Evolutionary conservation across 148 eudicot genomes (phyloP), one percentile per base, ranked within the genome.

Genomic region (Polygonum maritimum): DNA sequence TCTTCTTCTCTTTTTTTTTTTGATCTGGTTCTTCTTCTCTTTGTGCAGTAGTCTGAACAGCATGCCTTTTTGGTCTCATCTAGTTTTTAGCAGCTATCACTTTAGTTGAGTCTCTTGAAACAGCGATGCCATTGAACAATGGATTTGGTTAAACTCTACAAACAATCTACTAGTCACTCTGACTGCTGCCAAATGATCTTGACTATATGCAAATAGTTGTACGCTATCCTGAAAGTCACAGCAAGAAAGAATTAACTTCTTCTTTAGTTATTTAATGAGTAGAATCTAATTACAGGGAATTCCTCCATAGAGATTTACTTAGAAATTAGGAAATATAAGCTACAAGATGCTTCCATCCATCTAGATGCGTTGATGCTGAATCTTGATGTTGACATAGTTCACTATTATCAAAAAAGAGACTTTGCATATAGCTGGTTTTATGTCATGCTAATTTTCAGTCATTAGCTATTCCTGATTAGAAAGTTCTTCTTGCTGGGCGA

Each of bases 321-420:
- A 35, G 41, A 19, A 67, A 15, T 1, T 67, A 35, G 22, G 41
- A 67, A 15, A 67, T 67, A 36, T 67, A 67, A 36, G 71, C 45
- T 67, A 35, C 41, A 36, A 15, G 33, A 63, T 63, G 69, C 40
- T 63, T 63, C 4, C 33, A 45, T 38, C 71, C 45, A 67, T 15
- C 15, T 67, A 14, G 71, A 67, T 67, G 71, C 71, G 4, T 5
- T 16, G 7, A 67, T 36, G 21, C 45, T 67, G 45, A 36, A 63
- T 75, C 65, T 67, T 77, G 35, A 75, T 11, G 69, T 60, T 35
- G 9, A 2, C 69, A 60, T 60, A 60, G 31, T 35, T 57, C 63
- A 57, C 3, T 7, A 7, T 16, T 18, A 54, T 54, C 1, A 18
- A 18, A 15, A 6, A 54, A 54, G 1, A 4, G 58, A 54, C 14